These are phyloP conservation scores for Pigoraptor vietnamica DNA, from an alignment of 78 protist genomes.

Conservation along the genomic window DNA sequence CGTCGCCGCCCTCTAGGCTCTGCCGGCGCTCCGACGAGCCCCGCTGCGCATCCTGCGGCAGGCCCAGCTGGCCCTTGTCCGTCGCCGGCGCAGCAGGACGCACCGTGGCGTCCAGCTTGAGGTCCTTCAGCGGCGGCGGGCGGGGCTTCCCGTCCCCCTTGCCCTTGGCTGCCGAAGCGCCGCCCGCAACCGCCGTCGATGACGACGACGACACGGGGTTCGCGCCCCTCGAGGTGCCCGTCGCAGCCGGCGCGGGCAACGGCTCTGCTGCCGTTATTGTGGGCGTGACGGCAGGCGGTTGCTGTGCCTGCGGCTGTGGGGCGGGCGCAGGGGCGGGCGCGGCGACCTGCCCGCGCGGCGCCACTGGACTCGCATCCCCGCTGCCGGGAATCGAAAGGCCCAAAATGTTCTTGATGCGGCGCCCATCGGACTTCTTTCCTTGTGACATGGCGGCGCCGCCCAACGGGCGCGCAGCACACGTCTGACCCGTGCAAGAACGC, in stretches of 20 bases:
- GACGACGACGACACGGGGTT: neutral
- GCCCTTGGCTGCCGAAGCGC: neutral
- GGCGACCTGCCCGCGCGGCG: neutral
- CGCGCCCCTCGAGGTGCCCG: neutral
- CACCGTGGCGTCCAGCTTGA: neutral
- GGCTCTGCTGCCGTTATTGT: neutral
- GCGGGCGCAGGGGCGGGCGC: neutral
- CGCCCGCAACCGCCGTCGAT: neutral
- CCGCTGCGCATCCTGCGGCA: neutral
- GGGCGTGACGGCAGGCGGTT: neutral
- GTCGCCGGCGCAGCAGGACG: neutral
- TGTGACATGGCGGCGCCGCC: neutral
- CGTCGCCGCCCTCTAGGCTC: neutral
- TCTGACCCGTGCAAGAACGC: neutral
- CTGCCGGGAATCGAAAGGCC: neutral
- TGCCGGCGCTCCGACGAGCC: neutral
- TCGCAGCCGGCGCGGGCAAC: neutral
- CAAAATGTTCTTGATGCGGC: neutral
- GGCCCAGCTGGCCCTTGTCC: neutral
- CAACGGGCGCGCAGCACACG: neutral
- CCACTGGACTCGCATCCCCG: neutral
- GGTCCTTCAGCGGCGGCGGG: neutral
- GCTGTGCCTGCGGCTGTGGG: neutral
- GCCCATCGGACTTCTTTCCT: neutral
- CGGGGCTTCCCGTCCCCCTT: neutral